Evolutionary conservation across 129 eudicot genomes (phyloP), one percentile per base, ranked within the genome.

Genomic region (Flaveria ramosissima): DNA sequence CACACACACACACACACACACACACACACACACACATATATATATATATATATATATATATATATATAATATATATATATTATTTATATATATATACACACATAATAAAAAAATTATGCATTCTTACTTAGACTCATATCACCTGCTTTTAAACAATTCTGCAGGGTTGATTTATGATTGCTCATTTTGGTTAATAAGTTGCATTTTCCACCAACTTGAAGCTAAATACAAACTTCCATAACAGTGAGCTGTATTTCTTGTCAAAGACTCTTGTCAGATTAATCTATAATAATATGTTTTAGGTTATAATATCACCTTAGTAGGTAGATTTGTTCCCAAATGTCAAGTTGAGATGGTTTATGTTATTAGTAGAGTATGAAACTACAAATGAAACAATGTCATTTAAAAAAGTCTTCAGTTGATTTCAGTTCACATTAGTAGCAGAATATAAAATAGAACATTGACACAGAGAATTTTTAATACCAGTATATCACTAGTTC

Each of bases 151-250:
- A 23, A 41, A 56, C 77, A 73, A 3, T 72, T 72, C 50, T 39
- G 39, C 66, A 53, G 41, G 68, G 39, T 73, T 57, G 51, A 20
- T 57, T 27, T 63, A 30, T 63, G 12, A 63, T 63, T 63, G 69
- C 69, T 61, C 27, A 59, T 21, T 59, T 59, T 59, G 32, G 65
- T 59, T 21, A 20, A 59, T 59, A 59, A 51, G 12, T 20, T 50
- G 23, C 9, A 30, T 68, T 14, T 55, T 55, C 9, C 12, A 7
- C 62, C 62, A 55, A 55, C 26, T 55, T 55, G 30, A 10, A 9
- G 16, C 30, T 13, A 24, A 61, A 12, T 9, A 2, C 24, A 60
- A 60, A 9, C 66, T 60, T 60, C n/a, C 66, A 60, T 24, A 60
- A 53, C 50, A 17, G 51, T 17, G 76, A n/a, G 26, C 17, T 52